Evolutionary conservation across 2,329 filamentous ascomycete genomes (phyloP).

Genomic region (Epicoccum nigrum): DNA sequence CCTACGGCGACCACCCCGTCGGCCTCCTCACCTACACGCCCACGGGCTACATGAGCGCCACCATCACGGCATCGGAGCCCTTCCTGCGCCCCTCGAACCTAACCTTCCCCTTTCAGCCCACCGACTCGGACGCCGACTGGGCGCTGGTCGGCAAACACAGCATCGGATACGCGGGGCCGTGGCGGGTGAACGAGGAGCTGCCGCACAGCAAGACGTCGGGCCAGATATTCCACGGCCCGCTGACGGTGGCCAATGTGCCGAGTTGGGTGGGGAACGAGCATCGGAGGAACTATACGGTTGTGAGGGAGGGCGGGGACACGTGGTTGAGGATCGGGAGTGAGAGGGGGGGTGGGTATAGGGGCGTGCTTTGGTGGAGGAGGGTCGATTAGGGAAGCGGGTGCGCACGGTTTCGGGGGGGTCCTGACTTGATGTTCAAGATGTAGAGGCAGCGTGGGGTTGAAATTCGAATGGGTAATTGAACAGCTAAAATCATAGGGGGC

Average conservation of each 20-base stretch:
- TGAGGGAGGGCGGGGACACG: conserved; percentile 22
- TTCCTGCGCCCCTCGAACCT: conserved; percentile 24
- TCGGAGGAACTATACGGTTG: conserved; percentile 32
- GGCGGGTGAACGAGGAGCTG: conserved; percentile 21
- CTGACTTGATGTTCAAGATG: no score
- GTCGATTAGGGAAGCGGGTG: conserved; percentile 25
- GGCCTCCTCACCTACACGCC: conserved; percentile 37
- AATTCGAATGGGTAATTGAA: no score
- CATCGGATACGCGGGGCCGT: conserved; percentile 36
- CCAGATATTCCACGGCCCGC: conserved; percentile 36
- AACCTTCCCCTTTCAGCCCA: conserved; percentile 28
- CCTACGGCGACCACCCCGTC: conserved; percentile 31
- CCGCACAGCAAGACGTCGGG: conserved; percentile 26
- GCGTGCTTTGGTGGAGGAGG: conserved; percentile 34
- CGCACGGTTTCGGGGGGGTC: no score
- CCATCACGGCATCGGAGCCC: conserved; percentile 35
- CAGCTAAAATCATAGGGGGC: no score
- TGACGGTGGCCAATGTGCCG: conserved; percentile 34
- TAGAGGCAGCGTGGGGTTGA: no score
- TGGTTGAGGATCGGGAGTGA: conserved; percentile 34
- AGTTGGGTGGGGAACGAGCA: conserved; percentile 29
- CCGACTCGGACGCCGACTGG: conserved; percentile 36
- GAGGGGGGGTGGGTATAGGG: conserved; percentile 28
- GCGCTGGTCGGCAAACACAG: conserved; percentile 38
- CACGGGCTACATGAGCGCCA: conserved; percentile 35